Percentiles rank a stretch among this genome's conserved stretches.
Conservation (phyloP, 805 yeast genomes). For the Candida multigemmis region DNA sequence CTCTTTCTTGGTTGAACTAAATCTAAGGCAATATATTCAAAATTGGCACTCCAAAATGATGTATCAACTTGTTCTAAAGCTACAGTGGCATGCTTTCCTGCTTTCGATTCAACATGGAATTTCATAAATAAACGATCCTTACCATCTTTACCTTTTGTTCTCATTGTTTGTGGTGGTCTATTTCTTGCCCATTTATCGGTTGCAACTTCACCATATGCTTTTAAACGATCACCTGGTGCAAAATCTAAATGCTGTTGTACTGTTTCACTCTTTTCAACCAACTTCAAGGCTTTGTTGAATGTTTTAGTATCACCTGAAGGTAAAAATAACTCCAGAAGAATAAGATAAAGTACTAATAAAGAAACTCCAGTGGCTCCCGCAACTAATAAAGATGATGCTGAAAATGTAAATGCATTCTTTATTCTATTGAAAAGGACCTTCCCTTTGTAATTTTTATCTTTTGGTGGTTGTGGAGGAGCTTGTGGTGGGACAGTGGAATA, state of each 20-base stretch:
- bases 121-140: constrained; percentile 76
- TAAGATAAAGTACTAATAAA: constrained; percentile 58
- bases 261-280: constrained; percentile 59
- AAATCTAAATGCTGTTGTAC: constrained; percentile 53
- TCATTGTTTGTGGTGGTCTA: constrained; percentile 68
- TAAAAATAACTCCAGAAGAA: constrained; percentile 70
- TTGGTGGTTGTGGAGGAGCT: constrained; percentile 27
- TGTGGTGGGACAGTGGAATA: too few species aligned
- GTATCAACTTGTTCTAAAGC: constrained; percentile 74
- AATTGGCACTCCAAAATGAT: constrained; percentile 56
- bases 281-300: constrained; percentile 75
- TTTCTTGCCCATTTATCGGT: constrained; percentile 80
- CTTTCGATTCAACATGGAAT: constrained; percentile 73
- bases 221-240: constrained; percentile 48
- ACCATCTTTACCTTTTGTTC: constrained; percentile 65
- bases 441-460: constrained; percentile 31
- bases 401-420: constrained; percentile 51
- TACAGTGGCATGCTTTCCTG: constrained; percentile 56
- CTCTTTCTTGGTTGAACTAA: constrained; percentile 64
- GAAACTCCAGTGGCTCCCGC: constrained; percentile 65
- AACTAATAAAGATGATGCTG: constrained; percentile 53
- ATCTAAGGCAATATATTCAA: constrained; percentile 66
- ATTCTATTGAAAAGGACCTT: constrained; percentile 35
- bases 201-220: constrained; percentile 73
- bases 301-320: constrained; percentile 91